Evolutionary conservation across 148 eudicot species (phyloP).

Genomic region (Rhododendron vialii): DNA sequence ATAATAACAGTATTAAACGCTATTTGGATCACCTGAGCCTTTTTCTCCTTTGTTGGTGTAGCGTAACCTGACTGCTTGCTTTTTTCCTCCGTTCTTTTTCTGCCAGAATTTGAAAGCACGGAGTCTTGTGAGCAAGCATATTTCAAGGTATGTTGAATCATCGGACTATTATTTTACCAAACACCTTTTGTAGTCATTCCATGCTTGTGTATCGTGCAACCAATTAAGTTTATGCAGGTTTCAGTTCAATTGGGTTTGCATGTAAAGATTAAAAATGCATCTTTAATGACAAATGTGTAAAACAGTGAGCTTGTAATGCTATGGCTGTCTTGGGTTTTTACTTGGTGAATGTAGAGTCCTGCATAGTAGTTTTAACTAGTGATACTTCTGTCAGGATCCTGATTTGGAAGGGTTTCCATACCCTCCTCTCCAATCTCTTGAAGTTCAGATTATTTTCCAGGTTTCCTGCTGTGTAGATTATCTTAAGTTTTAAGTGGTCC

Average conservation of each 20-base stretch:
- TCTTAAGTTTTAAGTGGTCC: neutral
- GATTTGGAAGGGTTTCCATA: neutral
- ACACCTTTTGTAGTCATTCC: neutral
- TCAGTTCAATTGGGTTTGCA: neutral
- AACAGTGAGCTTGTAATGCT: neutral
- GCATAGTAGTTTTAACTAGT: neutral
- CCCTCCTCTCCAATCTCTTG: neutral
- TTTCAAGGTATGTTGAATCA: conserved; percentile 56
- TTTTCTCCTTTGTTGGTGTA: neutral
- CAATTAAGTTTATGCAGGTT: neutral
- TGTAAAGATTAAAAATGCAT: neutral
- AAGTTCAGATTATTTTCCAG: neutral
- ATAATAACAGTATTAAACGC: neutral
- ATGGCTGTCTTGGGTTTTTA: neutral
- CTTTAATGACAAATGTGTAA: neutral
- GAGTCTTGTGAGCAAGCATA: conserved; percentile 91
- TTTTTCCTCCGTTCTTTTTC: conserved; percentile 4
- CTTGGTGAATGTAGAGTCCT: neutral
- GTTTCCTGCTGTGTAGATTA: neutral
- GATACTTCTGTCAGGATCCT: neutral
- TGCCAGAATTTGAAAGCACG: conserved; percentile 71
- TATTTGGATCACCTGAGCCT: neutral
- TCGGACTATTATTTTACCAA: neutral
- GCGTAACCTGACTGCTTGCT: neutral
- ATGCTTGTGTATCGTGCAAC: neutral